phyloP scores from a whole-genome alignment of 371 early-diverging fungal species.

The Haplosporangium sp. region DNA sequence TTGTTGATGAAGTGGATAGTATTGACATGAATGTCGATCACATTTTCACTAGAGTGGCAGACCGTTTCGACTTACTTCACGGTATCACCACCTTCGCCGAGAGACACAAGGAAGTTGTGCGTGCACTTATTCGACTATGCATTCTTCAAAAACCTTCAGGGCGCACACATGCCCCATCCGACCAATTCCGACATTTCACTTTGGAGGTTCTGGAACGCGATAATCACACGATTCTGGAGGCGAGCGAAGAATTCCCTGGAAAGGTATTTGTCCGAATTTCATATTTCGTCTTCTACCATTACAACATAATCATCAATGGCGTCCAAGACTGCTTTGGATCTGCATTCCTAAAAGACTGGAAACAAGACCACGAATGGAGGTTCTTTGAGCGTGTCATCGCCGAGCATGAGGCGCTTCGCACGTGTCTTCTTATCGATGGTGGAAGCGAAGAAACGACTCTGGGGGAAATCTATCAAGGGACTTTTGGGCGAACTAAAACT shows the following conservation, averaged over 20 bases:
- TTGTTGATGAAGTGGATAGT: neutral
- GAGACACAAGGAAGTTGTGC: constrained; percentile 5
- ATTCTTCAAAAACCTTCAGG: constrained; percentile 5
- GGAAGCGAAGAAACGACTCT: constrained; percentile 14
- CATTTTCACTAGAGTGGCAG: constrained; percentile 4
- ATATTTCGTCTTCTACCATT: neutral
- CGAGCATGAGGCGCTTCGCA: constrained; percentile 21
- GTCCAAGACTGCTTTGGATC: constrained; percentile 9
- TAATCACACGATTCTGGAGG: constrained; percentile 22
- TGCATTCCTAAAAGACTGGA: constrained; percentile 16
- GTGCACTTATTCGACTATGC: constrained; percentile 14
- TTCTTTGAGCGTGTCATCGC: constrained; percentile 17
- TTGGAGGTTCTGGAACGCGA: constrained; percentile 20
- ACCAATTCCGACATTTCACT: constrained; percentile 8
- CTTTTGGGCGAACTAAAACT: constrained; percentile 12
- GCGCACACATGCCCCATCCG: constrained; percentile 11
- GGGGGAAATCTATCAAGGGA: constrained; percentile 12
- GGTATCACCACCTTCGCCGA: constrained; percentile 6
- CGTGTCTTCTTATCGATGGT: constrained; percentile 16
- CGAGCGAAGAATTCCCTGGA: neutral
- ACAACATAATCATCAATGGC: too few relatives aligned
- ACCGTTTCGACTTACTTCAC: constrained; percentile 3
- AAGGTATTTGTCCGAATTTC: constrained; percentile 12
- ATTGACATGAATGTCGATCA: constrained; percentile 12
- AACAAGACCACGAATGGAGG: constrained; percentile 8